A percentile compares a stretch with the other conserved stretches of the same genome.
Evolutionary conservation across 768 basidiomycete genomes (phyloP).

Genomic region (Porpolomopsis calyptriformis): DNA sequence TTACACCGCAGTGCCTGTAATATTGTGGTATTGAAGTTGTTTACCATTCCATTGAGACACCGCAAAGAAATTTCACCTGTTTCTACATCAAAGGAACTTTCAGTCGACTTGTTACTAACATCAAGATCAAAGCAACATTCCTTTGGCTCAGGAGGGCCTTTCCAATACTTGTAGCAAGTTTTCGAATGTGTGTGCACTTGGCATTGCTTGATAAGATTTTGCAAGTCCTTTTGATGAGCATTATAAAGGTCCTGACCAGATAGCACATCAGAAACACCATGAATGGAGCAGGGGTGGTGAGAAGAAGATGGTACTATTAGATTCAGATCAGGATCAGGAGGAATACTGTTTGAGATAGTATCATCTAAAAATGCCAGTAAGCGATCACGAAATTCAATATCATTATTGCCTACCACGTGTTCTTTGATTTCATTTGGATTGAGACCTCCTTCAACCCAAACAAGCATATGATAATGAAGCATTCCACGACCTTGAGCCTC

Average conservation of each 20-base stretch:
- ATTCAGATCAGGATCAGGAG: conserved; percentile 8
- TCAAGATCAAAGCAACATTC: conserved; percentile 24
- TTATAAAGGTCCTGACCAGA: background rate
- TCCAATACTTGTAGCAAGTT: conserved; percentile 32
- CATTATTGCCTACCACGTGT: background rate
- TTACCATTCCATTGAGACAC: conserved; percentile 30
- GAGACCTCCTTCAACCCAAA: conserved; percentile 28
- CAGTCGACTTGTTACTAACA: conserved; percentile 7
- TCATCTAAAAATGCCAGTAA: conserved; percentile 18
- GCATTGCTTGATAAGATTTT: conserved; percentile 16
- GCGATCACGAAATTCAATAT: conserved; percentile 11
- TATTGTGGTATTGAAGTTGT: conserved; percentile 33
- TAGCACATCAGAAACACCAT: background rate
- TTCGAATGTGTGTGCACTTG: conserved; percentile 24
- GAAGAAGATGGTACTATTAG: conserved; percentile 2
- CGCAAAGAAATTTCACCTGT: conserved; percentile 23
- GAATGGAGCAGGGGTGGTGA: conserved; percentile 15
- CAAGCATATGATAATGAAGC: conserved; percentile 31
- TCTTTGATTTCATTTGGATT: conserved; percentile 22
- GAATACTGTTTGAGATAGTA: conserved; percentile 18
- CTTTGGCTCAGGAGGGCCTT: conserved; percentile 12
- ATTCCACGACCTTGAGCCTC: conserved; percentile 31
- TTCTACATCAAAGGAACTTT: conserved; percentile 18
- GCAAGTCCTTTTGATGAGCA: conserved; percentile 14
- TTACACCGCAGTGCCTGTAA: conserved; percentile 29